phyloP scores from a whole-genome alignment of 2,329 filamentous ascomycete species.

The Colletotrichum neosansevieriae region DNA sequence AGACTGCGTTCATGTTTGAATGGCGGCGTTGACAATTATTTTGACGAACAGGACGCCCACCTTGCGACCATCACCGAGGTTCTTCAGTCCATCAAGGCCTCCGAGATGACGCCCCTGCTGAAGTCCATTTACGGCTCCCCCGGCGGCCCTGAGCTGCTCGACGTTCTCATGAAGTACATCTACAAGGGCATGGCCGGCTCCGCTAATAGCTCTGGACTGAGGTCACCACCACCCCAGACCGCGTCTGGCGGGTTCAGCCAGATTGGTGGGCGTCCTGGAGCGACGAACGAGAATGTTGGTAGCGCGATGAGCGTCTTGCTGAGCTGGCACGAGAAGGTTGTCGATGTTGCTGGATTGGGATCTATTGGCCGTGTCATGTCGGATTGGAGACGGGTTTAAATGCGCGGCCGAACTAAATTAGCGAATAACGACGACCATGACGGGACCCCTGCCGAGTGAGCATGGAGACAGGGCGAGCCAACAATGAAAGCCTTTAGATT shows the following conservation, averaged over 20 bases:
- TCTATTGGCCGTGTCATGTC: constrained; percentile 96
- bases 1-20: no score
- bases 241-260: constrained; percentile 80
- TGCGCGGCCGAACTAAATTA: not conserved
- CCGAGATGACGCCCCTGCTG: constrained; percentile 92
- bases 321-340: constrained; percentile 99
- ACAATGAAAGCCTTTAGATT: constrained; percentile 38
- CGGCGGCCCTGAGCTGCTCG: constrained; percentile 85
- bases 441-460: not conserved
- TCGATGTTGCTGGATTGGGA: constrained; percentile 91
- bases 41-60: constrained; percentile 77
- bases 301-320: constrained; percentile 96
- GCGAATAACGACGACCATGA: constrained; percentile 37
- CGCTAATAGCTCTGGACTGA: constrained; percentile 54
- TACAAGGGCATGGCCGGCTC: constrained; percentile 88
- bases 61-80: constrained; percentile 91
- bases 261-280: constrained; percentile 68
- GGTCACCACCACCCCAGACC: constrained; percentile 74
- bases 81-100: constrained; percentile 93
- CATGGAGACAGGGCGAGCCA: constrained; percentile 28
- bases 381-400: constrained; percentile 88
- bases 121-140: constrained; percentile 82
- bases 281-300: constrained; percentile 75
- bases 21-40: not conserved
- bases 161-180: constrained; percentile 97